Evolutionary conservation across 176 grass and related monocot species (phyloP), one percentile per base, ranked within the genome.

Genomic region (Cymbopogon citratus): DNA sequence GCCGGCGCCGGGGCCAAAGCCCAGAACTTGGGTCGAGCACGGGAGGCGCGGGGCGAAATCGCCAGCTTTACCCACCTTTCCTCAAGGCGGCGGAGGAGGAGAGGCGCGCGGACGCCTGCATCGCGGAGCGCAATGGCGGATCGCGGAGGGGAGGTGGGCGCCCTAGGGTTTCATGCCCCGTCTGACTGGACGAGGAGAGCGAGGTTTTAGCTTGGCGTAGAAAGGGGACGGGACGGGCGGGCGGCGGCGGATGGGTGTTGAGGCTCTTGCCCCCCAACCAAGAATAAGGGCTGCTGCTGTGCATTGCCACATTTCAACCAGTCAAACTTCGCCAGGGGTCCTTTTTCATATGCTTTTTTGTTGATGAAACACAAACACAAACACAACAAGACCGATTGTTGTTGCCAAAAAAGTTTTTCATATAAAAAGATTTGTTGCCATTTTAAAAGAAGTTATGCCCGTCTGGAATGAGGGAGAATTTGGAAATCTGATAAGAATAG

Each of bases 91-190:
- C 35, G 41, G 86, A 13, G 29, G 86, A 87, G 39, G 69, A 85
- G 90, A 92, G 69, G 76, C 93, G 85, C 69, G 59, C 41, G 33
- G 78, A 57, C 54, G 87, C 87, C 81, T 95, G 93, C 93, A 95
- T 95, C 82, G 45, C 72, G 31, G 81, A 71, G 26, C 33, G 34
- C 52, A 23, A 16, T 57, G 65, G 43, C 23, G 43, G 45, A 81
- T 65, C 21, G 71, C 60, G 13, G 23, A 19, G 69, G 29, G 46
- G 19, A 13, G 7, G 14, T 1, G 24, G 25, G 9, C 74, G 44
- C 19, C 41, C 69, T 81, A 85, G 72, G 87, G 87, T 85, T 89
- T 83, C 74, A 45, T 75, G 44, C 28, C 60, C 66, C 24, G 51
- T 9, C 21, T 24, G 54, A 23, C 54, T 24, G 54, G 54, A 16